Evolutionary conservation across 768 basidiomycete species (phyloP).

Genomic region (Hemileccinum rubropunctum): DNA sequence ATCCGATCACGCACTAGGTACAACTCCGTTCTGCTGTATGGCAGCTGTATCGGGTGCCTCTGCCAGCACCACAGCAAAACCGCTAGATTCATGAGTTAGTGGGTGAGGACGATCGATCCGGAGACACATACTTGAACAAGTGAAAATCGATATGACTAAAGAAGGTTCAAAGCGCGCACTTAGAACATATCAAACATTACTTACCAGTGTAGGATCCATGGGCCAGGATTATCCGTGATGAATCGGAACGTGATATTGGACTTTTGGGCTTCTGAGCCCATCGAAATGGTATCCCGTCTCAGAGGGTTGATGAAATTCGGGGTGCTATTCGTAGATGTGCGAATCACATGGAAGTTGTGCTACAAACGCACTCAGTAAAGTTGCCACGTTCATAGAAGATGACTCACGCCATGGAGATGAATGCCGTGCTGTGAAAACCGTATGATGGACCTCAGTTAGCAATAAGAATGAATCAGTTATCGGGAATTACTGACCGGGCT

Average conservation of each 20-base stretch:
- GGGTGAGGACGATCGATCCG: not conserved
- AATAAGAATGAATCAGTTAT: not conserved
- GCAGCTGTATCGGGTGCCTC: constrained; percentile 22
- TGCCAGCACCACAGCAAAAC: constrained; percentile 31
- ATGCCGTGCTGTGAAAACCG: constrained; percentile 33
- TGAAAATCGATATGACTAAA: constrained; percentile 33
- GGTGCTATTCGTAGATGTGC: constrained; percentile 28
- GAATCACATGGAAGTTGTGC: constrained; percentile 41
- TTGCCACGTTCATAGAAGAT: not conserved
- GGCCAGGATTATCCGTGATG: constrained; percentile 63
- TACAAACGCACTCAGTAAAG: constrained; percentile 9
- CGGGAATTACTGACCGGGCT: constrained; percentile 26
- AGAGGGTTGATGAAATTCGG: constrained; percentile 38
- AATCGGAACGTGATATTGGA: constrained; percentile 57
- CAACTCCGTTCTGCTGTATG: constrained; percentile 13
- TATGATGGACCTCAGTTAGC: not conserved
- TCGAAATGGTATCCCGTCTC: constrained; percentile 34
- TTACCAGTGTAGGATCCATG: constrained; percentile 50
- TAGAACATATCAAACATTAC: not conserved
- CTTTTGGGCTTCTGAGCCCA: constrained; percentile 30
- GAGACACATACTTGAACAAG: constrained; percentile 20
- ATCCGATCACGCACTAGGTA: constrained; percentile 20
- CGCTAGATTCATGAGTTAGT: constrained; percentile 17
- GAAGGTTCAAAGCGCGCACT: not conserved
- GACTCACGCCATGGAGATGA: constrained; percentile 40